Conservation (phyloP, 2,329 filamentous ascomycete genomes). For the Juglanconis sp. region DNA sequence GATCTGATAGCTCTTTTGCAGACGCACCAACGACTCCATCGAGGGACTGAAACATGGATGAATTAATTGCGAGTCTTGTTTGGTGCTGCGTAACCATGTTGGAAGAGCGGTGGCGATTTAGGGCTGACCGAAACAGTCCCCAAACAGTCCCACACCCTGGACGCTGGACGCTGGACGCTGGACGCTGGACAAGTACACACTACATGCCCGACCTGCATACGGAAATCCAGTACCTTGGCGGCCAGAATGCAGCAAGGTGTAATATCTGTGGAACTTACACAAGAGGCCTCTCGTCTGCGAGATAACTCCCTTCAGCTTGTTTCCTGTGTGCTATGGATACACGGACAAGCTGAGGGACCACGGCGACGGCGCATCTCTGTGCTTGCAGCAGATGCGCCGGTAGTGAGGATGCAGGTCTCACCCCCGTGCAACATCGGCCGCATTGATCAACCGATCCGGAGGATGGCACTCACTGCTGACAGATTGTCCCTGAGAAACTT, state of each 20-base stretch:
- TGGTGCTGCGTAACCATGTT: not conserved
- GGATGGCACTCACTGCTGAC: not conserved
- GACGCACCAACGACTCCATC: not conserved
- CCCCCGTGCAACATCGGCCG: conserved; percentile 6
- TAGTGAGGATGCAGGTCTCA: conserved; percentile 7
- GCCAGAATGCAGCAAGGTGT: not conserved
- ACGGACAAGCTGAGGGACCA: not conserved
- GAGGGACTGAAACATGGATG: not conserved
- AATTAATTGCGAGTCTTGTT: not conserved
- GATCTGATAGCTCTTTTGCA: not conserved
- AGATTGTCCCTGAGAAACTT: not conserved
- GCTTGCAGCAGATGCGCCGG: not conserved
- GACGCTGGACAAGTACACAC: not conserved
- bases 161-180: no score
- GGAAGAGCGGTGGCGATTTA: conserved; percentile 16
- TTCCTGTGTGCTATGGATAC: not conserved
- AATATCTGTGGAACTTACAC: conserved; percentile 1
- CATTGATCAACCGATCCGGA: not conserved
- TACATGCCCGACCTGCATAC: conserved; percentile 2
- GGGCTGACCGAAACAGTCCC: conserved; percentile 4
- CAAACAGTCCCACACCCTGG: no score
- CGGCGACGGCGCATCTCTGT: not conserved
- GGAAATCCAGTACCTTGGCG: not conserved
- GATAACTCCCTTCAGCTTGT: conserved; percentile 5
- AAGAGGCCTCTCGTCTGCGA: conserved; percentile 14